Evolutionary conservation across 2,329 filamentous ascomycete species (phyloP), one percentile per base, ranked within the genome.

Genomic region (Penicillium sp.): DNA sequence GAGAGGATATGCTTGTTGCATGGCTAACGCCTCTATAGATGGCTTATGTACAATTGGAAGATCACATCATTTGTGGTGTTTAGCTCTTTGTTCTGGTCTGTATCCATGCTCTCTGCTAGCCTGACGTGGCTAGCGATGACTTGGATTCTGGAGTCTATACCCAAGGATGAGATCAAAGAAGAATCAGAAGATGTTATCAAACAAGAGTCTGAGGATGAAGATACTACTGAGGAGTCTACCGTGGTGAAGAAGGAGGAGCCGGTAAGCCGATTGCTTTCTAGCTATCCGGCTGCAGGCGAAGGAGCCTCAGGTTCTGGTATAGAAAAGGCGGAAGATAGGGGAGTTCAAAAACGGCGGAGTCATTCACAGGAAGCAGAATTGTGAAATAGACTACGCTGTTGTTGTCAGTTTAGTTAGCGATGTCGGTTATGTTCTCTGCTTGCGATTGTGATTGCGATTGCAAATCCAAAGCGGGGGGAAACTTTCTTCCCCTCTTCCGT

Each of bases 41-140:
- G 87, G 82, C 62, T 91, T 47, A 95, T 99, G 88, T 93, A 93
- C 62, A 84, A 89, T 53, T 86, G 92, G 72, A 82, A 87, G 11
- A 63, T 93, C 30, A 67, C 82, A 1, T 83, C 83, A 4, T 90
- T 89, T 50, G 44, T 87, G 0, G 62, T 84, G 0, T 87, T 90
- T 61, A 88, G 84, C 0, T 69, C 75, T 0, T 59, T 81, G 0
- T 96, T 96, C 69, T 97, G 91, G 89, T 65, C 74, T 1, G 81
- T 82, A 11, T 89, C 92, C 64, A 77, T 95, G 61, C 56, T 82
- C 0, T 86, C 84, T 35, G 80, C 87, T 66, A 74, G 77, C 1
- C 31, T 84, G 0, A 83, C 80, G 0, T 95, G 88, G 86, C 66
- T 79, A 1, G 38, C 79, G 0, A 59, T 88, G 16, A 75, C 67